Evolutionary conservation across 1,139 yeast species (phyloP), one percentile per base, ranked within the genome.

Genomic region (Yamadazyma oceani): DNA sequence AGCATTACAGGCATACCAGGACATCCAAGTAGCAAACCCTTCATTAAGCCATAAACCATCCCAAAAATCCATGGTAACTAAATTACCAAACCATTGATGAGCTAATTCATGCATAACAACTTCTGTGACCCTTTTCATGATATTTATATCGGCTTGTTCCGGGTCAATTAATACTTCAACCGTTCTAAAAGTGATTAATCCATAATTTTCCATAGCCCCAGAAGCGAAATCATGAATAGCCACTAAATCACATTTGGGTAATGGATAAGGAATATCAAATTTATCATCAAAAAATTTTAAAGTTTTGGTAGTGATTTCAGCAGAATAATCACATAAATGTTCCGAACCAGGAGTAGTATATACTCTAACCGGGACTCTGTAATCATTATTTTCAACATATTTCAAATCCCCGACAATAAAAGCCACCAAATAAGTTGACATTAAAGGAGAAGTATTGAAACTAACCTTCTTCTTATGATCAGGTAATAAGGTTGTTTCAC

Each of bases 381-480:
- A 85, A 32, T 70, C 75, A 33, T 72, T 71, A 41, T 75, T 66
- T 58, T 84, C 89, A 43, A 84, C 77, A 54, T 80, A 84, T 51
- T 78, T 83, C 52, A 83, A 80, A 48, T 85, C 92, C 44, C 92
- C 92, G 36, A 80, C 77, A 35, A 85, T 82, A 69, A 85, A 85
- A 0, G 92, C 94, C 37, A 83, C 80, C 54, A 85, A 69, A 59
- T 85, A 85, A 7, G 94, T 83, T 28, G 89, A 81, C 89, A 85
- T 84, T 50, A 77, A 58, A 19, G 92, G 92, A 16, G 92, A 80
- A 34, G 62, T 61, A 53, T 70, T 65, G 57, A 73, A 73, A 9
- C 47, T 40, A 35, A 75, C 80, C 54, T 75, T 76, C 53, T 78
- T 78, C 40, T 73, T 78, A 44, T 69, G 69, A 30, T 58, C 70